A percentile compares a stretch with the other conserved stretches of the same genome.
Conservation (phyloP, 2,329 filamentous ascomycete species). For the Phaeosphaeriaceae sp. region DNA sequence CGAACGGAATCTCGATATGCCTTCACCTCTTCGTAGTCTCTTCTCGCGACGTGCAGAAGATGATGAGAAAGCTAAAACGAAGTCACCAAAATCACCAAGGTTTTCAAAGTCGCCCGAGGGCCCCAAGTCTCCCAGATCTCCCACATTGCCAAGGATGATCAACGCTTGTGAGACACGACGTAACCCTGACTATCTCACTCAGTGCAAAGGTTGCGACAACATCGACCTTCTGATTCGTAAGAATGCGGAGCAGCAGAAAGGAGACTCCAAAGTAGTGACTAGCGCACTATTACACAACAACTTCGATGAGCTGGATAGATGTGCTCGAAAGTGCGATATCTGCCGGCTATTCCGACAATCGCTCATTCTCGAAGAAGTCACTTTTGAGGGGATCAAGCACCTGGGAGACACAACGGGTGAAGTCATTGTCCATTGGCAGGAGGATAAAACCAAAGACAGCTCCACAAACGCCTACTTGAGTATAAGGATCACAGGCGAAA, state of each 20-base stretch:
- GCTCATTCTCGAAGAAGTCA: slow-evolving; percentile 10
- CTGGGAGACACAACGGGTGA: background rate
- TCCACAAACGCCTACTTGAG: background rate
- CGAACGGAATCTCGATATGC: background rate
- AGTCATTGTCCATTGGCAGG: no score
- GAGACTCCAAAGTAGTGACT: background rate
- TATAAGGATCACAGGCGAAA: slow-evolving; percentile 2
- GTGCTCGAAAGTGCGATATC: slow-evolving; percentile 8
- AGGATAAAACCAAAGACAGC: no score
- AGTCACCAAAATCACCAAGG: background rate
- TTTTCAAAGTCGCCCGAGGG: background rate
- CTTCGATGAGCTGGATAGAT: slow-evolving; percentile 10
- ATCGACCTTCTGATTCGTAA: slow-evolving; percentile 7
- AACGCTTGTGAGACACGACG: background rate
- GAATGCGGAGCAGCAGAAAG: slow-evolving; percentile 3
- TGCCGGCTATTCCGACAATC: slow-evolving; percentile 11
- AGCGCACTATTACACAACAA: slow-evolving; percentile 6
- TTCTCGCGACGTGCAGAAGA: background rate
- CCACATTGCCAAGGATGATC: background rate
- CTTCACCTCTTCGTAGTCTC: background rate
- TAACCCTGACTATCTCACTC: slow-evolving; percentile 7
- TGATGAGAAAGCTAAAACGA: background rate
- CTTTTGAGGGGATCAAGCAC: slow-evolving; percentile 6
- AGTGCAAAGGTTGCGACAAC: slow-evolving; percentile 11
- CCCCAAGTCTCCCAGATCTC: background rate